Evolutionary conservation across 139 green algal genomes (phyloP).

Genomic region (Asterochloris erici): DNA sequence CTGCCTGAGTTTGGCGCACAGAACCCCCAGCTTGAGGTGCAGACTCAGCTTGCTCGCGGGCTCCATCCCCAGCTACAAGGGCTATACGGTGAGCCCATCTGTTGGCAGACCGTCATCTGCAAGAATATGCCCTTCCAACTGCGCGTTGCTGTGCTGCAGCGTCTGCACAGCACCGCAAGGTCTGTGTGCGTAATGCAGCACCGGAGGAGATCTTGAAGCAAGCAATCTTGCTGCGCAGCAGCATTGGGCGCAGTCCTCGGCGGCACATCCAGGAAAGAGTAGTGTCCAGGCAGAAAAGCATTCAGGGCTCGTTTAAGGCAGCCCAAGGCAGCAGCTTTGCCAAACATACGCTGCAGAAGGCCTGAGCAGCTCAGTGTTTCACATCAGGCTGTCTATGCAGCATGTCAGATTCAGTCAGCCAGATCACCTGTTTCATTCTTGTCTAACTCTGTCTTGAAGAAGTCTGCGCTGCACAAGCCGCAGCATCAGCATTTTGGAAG

Average conservation of each 20-base stretch:
- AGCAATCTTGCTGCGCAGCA: constrained; percentile 29
- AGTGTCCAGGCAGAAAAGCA: neutral
- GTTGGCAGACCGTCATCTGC: too few relatives aligned
- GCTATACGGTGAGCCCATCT: constrained; percentile 26
- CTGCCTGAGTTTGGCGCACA: constrained; percentile 30
- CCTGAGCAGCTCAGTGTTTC: neutral
- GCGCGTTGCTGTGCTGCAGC: constrained; percentile 14
- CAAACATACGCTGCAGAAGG: neutral
- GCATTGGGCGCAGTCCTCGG: constrained; percentile 25
- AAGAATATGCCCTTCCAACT: neutral
- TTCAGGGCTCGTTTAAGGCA: neutral
- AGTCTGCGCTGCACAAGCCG: neutral
- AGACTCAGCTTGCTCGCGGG: constrained; percentile 18
- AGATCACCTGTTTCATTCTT: neutral
- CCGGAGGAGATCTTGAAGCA: constrained; percentile 39
- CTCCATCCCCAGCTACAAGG: constrained; percentile 30
- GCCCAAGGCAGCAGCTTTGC: neutral
- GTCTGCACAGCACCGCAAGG: constrained; percentile 21
- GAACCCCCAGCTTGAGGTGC: constrained; percentile 39
- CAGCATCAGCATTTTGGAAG: constrained; percentile 16
- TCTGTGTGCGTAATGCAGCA: constrained; percentile 29
- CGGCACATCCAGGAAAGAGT: constrained; percentile 28
- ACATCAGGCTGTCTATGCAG: neutral
- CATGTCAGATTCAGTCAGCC: neutral
- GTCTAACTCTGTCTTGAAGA: neutral